Base-by-base conservation (phyloP, 352 stramenopile genomes). In the Globisporangium solare region DNA sequence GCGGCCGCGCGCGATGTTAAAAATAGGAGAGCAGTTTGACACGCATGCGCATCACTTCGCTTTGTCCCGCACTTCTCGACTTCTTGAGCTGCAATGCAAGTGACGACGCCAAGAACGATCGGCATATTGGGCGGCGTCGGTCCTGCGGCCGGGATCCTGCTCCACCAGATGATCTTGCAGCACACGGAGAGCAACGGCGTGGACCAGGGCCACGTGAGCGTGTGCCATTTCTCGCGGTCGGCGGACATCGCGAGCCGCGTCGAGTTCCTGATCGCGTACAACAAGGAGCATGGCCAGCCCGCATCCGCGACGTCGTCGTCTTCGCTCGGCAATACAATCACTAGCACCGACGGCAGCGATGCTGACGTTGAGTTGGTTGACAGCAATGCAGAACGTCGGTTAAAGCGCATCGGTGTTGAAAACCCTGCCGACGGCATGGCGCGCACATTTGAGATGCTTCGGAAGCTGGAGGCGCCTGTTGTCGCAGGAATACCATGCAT, bases 101-200 rank as follows among this genome's bases (percentile, higher is more conserved):
- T 43, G 12, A 13, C 17, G 12, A 6, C 41, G 20, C 1, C 15
- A 55, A 37, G 24, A 21, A 70, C 77, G 63, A 71, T 84, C 24
- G 74, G 74, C 35, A 79, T 84, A 54, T 62, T 66, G 39, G 74
- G 74, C n/a, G 74, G 74, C 47, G 66, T 75, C 11, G 74, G 74
- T 2, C 74, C 74, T 0, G 74, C 74, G 6, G 74, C 74, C 7
- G 74, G 74, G 17, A 68, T 84, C 14, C 51, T 84, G 52, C 52
- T 84, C n/a, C 74, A 84, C 56, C 74, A 84, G 54, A 68, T 64
- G 24, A 74, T 84, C 32, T 56, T 84, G 22, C 63, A 74, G 54
- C 66, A 81, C 43, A 84, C 74, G 1, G 62, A 69, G 17, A 84
- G 67, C 59, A 42, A 64, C 14, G 74, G 74, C 20, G n/a, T 74